phyloP scores from a whole-genome alignment of 1,284 basidiomycete genomes.

The Irpex sp. region DNA sequence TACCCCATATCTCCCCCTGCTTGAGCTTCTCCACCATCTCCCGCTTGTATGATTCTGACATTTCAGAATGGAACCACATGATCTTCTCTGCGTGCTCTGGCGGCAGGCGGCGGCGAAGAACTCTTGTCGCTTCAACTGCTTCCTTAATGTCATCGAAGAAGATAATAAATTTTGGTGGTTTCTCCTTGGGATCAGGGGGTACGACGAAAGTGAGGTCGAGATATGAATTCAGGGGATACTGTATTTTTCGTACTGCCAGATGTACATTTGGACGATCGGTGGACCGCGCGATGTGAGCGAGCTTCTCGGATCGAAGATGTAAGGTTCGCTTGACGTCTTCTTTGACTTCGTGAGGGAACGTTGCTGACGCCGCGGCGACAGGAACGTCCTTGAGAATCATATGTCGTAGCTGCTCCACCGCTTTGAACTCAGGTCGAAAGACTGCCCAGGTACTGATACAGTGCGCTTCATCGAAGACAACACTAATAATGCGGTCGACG shows the following conservation, averaged over 20 bases:
- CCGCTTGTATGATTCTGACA: slow-evolving; percentile 13
- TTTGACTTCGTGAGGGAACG: background rate
- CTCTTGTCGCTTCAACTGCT: slow-evolving; percentile 6
- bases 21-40: slow-evolving; percentile 16
- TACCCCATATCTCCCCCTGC: slow-evolving; percentile 19
- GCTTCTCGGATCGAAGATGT: background rate
- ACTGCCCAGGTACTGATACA: slow-evolving; percentile 33
- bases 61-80: slow-evolving; percentile 19
- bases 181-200: background rate
- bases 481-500: slow-evolving; percentile 19
- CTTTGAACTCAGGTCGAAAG: slow-evolving; percentile 29
- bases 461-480: slow-evolving; percentile 35
- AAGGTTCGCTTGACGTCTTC: background rate
- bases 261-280: slow-evolving; percentile 8
- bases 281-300: background rate
- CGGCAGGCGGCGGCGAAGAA: slow-evolving; percentile 13
- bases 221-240: slow-evolving; percentile 1
- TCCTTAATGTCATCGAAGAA: slow-evolving; percentile 27
- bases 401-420: slow-evolving; percentile 14
- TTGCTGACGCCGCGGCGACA: slow-evolving; percentile 4
- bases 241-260: slow-evolving; percentile 1
- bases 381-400: background rate
- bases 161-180: slow-evolving; percentile 21
- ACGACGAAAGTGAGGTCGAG: slow-evolving; percentile 6
- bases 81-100: slow-evolving; percentile 13